These are phyloP conservation scores for Cryptosporidium viatorum DNA, from an alignment of 169 alveolate species.

Conservation along the genomic window DNA sequence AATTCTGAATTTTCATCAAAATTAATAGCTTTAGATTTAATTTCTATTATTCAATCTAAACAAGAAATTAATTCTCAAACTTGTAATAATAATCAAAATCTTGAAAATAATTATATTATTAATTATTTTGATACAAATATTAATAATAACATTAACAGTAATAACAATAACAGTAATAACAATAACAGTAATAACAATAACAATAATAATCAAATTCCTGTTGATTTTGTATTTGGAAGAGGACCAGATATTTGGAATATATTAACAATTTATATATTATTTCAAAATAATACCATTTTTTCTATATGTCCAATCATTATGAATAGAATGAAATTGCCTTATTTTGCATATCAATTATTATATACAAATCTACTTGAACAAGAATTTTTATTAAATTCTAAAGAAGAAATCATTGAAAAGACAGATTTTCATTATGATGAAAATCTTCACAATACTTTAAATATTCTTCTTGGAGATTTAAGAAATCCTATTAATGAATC, in stretches of 20 bases:
- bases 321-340: constrained; percentile 56
- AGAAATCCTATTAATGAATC: constrained; percentile 49
- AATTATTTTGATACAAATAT: not conserved
- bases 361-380: constrained; percentile 48
- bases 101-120: not conserved
- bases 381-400: constrained; percentile 24
- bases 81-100: not conserved
- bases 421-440: constrained; percentile 12
- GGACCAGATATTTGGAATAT: constrained; percentile 75
- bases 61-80: not conserved
- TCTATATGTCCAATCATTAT: constrained; percentile 34
- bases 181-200: not conserved
- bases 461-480: constrained; percentile 4
- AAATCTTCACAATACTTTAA: constrained; percentile 3
- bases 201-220: not conserved
- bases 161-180: not conserved
- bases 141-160: not conserved
- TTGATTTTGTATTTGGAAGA: constrained; percentile 54
- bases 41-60: not conserved
- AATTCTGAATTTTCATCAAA: not conserved
- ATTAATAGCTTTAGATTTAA: constrained; percentile 19
- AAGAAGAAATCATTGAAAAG: not conserved
- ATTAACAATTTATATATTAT: constrained; percentile 7
- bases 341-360: constrained; percentile 35
- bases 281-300: constrained; percentile 2